These are phyloP conservation scores for Scedosporium dehoogii DNA, from an alignment of 2,329 filamentous ascomycete species.

Conservation along the genomic window DNA sequence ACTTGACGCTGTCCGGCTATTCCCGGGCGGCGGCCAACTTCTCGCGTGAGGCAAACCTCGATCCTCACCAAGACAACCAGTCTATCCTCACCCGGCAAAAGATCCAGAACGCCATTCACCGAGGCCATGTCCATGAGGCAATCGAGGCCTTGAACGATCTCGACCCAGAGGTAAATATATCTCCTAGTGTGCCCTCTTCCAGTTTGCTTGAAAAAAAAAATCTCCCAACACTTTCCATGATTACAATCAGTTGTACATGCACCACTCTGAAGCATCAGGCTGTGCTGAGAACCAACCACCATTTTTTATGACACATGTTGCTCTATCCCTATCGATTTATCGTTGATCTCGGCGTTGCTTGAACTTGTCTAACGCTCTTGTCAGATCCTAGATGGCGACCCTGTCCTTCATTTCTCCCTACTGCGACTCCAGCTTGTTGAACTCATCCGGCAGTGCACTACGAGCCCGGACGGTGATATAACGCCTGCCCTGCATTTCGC, in stretches of 20 bases:
- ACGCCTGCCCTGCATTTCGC: slow-evolving; percentile 77
- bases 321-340: slow-evolving; percentile 2
- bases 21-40: slow-evolving; percentile 88
- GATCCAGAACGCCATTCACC: slow-evolving; percentile 77
- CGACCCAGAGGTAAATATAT: slow-evolving; percentile 69
- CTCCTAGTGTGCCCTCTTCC: neutral
- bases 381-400: slow-evolving; percentile 79
- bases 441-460: slow-evolving; percentile 70
- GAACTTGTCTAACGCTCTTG: neutral
- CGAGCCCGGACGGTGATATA: slow-evolving; percentile 48
- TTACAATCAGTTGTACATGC: slow-evolving; percentile 94
- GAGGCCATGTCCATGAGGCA: slow-evolving; percentile 74
- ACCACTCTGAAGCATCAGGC: slow-evolving; percentile 93
- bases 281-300: slow-evolving; percentile 81
- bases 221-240: slow-evolving; percentile 51
- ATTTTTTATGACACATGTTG: slow-evolving; percentile 30
- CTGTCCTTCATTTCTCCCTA: slow-evolving; percentile 78
- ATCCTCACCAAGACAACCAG: slow-evolving; percentile 59
- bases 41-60: slow-evolving; percentile 83
- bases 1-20: slow-evolving; percentile 92
- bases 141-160: slow-evolving; percentile 83
- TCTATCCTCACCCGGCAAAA: slow-evolving; percentile 70
- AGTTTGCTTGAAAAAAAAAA: neutral
- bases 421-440: slow-evolving; percentile 88
- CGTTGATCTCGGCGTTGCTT: neutral